These are phyloP conservation scores for Penicillium bialowiezense DNA, from an alignment of 495 filamentous ascomycete genomes.

Conservation along the genomic window DNA sequence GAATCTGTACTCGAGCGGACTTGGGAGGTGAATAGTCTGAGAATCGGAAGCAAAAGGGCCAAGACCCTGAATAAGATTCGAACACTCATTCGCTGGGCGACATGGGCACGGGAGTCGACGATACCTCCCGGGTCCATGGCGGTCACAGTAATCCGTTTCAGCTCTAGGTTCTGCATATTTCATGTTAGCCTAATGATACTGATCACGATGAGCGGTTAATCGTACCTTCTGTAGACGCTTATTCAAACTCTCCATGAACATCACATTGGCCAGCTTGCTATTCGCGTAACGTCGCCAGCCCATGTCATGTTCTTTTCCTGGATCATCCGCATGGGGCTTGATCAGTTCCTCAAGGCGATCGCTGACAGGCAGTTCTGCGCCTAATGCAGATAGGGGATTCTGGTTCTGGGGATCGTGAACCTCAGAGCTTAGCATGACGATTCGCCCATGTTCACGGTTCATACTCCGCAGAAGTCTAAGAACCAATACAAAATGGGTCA, in stretches of 20 bases:
- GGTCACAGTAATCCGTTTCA: slow-evolving; percentile 42
- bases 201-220: too few species aligned
- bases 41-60: slow-evolving; percentile 24
- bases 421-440: slow-evolving; percentile 43
- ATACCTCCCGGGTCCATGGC: slow-evolving; percentile 47
- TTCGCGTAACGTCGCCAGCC: slow-evolving; percentile 34
- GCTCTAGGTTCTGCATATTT: slow-evolving; percentile 20
- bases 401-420: slow-evolving; percentile 33
- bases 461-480: slow-evolving; percentile 43
- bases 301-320: slow-evolving; percentile 7
- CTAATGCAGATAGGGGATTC: slow-evolving; percentile 9
- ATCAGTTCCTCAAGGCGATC: slow-evolving; percentile 12
- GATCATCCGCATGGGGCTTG: slow-evolving; percentile 8
- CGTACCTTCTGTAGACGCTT: slow-evolving; percentile 28
- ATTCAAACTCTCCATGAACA: slow-evolving; percentile 46
- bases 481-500: slow-evolving; percentile 42
- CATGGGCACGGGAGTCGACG: slow-evolving; percentile 42
- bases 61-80: slow-evolving; percentile 34
- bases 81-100: slow-evolving; percentile 38
- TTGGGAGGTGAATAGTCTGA: slow-evolving; percentile 18
- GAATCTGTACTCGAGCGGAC: slow-evolving; percentile 22
- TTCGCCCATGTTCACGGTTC: slow-evolving; percentile 37
- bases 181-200: too few species aligned
- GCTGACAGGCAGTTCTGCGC: slow-evolving; percentile 6
- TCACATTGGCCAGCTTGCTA: slow-evolving; percentile 41